Conservation (phyloP, 306 rosid species). For the Parietaria judaica region DNA sequence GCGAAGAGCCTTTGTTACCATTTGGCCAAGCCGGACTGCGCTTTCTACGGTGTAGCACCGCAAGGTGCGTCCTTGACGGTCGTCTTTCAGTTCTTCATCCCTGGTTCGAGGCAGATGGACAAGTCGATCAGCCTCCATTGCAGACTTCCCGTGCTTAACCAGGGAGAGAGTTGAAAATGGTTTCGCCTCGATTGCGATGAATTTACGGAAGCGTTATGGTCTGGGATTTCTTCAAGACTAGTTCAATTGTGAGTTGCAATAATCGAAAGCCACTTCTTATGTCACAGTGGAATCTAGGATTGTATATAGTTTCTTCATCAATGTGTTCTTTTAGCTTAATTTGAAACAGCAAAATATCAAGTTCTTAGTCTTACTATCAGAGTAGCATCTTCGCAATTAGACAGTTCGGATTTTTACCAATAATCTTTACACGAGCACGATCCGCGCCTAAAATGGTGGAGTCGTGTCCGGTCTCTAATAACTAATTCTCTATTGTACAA, state of each 20-base stretch:
- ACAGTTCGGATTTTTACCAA: conserved; percentile 20
- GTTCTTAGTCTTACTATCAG: not conserved
- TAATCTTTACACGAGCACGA: conserved; percentile 45
- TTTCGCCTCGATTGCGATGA: too few relatives aligned
- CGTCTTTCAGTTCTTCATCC: conserved; percentile 49
- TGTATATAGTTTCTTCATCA: not conserved
- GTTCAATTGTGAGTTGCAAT: not conserved
- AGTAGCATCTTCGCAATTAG: too few relatives aligned
- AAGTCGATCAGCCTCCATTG: conserved; percentile 94
- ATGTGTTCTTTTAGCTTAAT: too few relatives aligned
- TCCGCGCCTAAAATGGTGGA: conserved; percentile 45
- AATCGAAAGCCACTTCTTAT: not conserved
- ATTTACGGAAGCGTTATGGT: too few relatives aligned
- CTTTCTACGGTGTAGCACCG: conserved; percentile 86
- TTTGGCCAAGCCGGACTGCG: conserved; percentile 90
- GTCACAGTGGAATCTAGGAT: not conserved
- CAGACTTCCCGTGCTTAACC: conserved; percentile 83
- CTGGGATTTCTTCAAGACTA: not conserved
- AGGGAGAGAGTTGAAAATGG: conserved; percentile 40
- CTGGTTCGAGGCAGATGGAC: conserved; percentile 75
- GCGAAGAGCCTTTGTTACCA: conserved; percentile 83
- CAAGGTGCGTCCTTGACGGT: conserved; percentile 80
- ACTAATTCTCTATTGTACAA: conserved; percentile 33
- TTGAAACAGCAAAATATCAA: too few relatives aligned
- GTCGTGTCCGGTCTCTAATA: conserved; percentile 41